Conservation (phyloP, 768 basidiomycete species). For the Tricholoma hemisulphureum region DNA sequence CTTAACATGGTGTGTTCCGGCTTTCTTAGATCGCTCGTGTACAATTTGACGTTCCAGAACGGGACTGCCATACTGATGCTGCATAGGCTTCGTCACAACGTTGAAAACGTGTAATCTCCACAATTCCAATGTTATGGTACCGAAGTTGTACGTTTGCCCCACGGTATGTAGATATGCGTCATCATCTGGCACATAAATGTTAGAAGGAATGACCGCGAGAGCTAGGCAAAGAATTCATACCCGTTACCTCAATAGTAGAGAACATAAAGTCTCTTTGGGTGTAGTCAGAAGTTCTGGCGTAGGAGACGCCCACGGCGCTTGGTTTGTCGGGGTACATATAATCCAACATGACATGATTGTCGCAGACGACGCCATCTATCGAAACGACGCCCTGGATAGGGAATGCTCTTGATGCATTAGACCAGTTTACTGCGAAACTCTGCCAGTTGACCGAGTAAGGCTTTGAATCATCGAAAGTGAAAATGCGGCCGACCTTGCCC, state of each 20-base stretch:
- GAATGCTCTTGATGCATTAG: constrained; percentile 12
- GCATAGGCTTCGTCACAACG: constrained; percentile 21
- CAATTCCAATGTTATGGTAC: constrained; percentile 32
- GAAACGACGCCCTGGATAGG: constrained; percentile 19
- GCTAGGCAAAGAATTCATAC: constrained; percentile 6
- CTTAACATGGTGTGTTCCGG: constrained; percentile 34
- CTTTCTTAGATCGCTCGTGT: constrained; percentile 34
- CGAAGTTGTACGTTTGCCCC: constrained; percentile 19
- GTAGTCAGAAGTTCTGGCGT: constrained; percentile 29
- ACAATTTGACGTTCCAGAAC: constrained; percentile 28
- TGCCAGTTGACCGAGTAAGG: constrained; percentile 1
- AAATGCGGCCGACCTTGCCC: constrained; percentile 15
- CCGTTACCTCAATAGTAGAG: constrained; percentile 23
- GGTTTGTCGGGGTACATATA: constrained; percentile 2
- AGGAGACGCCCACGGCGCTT: constrained; percentile 15
- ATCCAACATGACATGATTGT: constrained; percentile 23
- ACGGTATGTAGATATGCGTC: constrained; percentile 14
- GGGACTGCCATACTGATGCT: constrained; percentile 23
- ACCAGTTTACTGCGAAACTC: constrained; percentile 27
- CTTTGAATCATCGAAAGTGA: background rate
- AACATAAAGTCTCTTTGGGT: constrained; percentile 32
- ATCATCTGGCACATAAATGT: constrained; percentile 1
- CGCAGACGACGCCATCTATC: constrained; percentile 25
- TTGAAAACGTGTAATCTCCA: constrained; percentile 26
- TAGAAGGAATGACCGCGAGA: background rate